phyloP scores from a whole-genome alignment of 805 yeast genomes.

The Teunomyces tritomae region DNA sequence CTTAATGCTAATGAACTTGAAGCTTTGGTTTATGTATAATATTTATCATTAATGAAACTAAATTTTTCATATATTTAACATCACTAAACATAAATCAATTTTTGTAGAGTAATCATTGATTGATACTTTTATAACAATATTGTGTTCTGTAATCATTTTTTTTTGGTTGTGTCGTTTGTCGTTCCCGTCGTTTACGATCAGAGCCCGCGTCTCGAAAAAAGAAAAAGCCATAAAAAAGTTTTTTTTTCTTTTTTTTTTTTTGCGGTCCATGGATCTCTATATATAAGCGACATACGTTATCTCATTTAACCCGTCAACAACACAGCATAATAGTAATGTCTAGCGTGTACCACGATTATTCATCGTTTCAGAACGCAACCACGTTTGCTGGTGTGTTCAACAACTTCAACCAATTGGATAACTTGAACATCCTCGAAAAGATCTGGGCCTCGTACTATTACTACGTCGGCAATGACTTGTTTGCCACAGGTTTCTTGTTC shows the following conservation, averaged over 20 bases:
- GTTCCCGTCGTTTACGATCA: conserved; percentile 2
- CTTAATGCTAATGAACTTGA: no score
- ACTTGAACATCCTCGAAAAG: conserved; percentile 55
- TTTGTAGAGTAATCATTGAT: neutral
- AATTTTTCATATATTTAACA: no score
- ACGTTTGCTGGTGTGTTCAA: conserved; percentile 20
- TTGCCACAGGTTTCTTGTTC: conserved; percentile 88
- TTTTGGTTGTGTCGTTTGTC: neutral
- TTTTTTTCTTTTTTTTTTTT: neutral
- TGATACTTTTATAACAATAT: no score
- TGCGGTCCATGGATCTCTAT: neutral
- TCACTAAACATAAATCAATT: no score
- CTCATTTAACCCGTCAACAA: neutral
- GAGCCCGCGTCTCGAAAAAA: conserved; percentile 3
- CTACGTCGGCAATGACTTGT: conserved; percentile 79
- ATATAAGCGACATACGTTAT: neutral
- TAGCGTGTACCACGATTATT: conserved; percentile 25
- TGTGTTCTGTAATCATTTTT: neutral
- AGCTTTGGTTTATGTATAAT: no score
- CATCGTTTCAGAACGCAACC: conserved; percentile 25
- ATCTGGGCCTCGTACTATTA: conserved; percentile 89
- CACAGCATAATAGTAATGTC: conserved; percentile 1
- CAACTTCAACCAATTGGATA: conserved; percentile 23
- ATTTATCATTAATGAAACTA: no score
- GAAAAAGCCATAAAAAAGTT: neutral